A percentile compares a stretch with the other conserved stretches of the same genome.
phyloP scores from a whole-genome alignment of 2,329 filamentous ascomycete genomes.

The Endoconidiophora polonica region DNA sequence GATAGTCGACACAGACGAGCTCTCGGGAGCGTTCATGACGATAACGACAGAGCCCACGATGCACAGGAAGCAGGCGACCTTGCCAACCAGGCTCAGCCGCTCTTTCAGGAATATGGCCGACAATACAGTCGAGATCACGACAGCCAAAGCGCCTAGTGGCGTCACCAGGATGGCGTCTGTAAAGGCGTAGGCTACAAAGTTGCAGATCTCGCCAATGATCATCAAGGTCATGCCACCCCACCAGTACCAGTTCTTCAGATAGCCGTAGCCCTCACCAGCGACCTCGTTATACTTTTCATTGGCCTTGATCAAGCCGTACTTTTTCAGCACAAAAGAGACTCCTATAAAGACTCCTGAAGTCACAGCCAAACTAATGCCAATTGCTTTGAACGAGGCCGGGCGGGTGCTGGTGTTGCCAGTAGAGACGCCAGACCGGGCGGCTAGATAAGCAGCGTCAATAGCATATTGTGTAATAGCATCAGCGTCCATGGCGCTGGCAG shows the following conservation, averaged over 20 bases:
- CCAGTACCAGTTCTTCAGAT: slow-evolving; percentile 89
- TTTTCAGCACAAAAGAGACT: slow-evolving; percentile 88
- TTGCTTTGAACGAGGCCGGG: slow-evolving; percentile 54
- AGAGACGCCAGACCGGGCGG: slow-evolving; percentile 23
- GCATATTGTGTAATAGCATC: slow-evolving; percentile 6
- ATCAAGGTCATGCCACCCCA: slow-evolving; percentile 93
- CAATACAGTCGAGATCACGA: slow-evolving; percentile 80
- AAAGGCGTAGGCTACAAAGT: slow-evolving; percentile 93
- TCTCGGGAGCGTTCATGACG: slow-evolving; percentile 76
- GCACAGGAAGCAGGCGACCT: slow-evolving; percentile 89
- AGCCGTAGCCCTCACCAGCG: slow-evolving; percentile 91
- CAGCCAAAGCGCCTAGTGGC: slow-evolving; percentile 74
- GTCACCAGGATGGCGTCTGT: slow-evolving; percentile 93
- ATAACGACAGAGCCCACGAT: slow-evolving; percentile 89
- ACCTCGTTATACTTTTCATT: slow-evolving; percentile 95
- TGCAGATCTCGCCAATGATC: slow-evolving; percentile 93
- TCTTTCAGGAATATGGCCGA: slow-evolving; percentile 95
- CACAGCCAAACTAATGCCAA: slow-evolving; percentile 74
- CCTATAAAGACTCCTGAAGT: slow-evolving; percentile 87
- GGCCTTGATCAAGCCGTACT: slow-evolving; percentile 74
- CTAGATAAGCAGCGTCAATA: slow-evolving; percentile 2
- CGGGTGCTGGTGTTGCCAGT: slow-evolving; percentile 21
- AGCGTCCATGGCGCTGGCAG: not conserved
- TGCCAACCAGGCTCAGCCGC: slow-evolving; percentile 84
- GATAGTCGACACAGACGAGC: slow-evolving; percentile 72